A percentile compares a stretch with the other conserved stretches of the same genome.
phyloP scores from a whole-genome alignment of 345 rosid genomes.

The Mallotus nudiflorus region DNA sequence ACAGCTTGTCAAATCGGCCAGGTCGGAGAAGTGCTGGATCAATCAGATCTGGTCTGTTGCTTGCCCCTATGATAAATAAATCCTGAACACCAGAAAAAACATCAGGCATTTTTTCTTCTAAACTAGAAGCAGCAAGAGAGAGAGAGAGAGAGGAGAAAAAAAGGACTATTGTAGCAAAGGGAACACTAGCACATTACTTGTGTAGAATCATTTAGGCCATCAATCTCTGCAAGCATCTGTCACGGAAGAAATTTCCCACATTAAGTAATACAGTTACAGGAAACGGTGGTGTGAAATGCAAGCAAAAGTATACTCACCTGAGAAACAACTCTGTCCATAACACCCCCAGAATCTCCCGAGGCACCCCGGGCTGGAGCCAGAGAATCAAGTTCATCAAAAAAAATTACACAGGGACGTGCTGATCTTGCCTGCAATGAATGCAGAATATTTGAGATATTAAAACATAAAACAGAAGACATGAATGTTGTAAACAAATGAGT shows the following conservation, averaged over 20 bases:
- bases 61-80: constrained; percentile 93
- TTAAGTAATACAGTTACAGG: constrained; percentile 5
- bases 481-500: neutral
- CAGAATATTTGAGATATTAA: constrained; percentile 1
- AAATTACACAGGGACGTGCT: constrained; percentile 94
- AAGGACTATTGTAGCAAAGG: neutral
- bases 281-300: constrained; percentile 2
- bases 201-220: constrained; percentile 80
- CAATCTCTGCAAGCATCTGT: constrained; percentile 99
- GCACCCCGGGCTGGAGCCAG: constrained; percentile 99
- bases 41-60: constrained; percentile 95
- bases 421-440: constrained; percentile 75
- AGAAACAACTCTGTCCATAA: constrained; percentile 98
- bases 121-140: constrained; percentile 14
- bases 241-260: constrained; percentile 8
- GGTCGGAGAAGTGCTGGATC: constrained; percentile 97
- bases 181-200: constrained; percentile 50
- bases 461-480: neutral
- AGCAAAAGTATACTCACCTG: constrained; percentile 50
- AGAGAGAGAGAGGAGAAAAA: neutral
- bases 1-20: constrained; percentile 92
- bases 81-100: constrained; percentile 45
- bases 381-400: constrained; percentile 98
- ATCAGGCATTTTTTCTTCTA: neutral
- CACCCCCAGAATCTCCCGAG: constrained; percentile 97